phyloP scores from a whole-genome alignment of 495 filamentous ascomycete genomes.

The Pyrenula massariospora region DNA sequence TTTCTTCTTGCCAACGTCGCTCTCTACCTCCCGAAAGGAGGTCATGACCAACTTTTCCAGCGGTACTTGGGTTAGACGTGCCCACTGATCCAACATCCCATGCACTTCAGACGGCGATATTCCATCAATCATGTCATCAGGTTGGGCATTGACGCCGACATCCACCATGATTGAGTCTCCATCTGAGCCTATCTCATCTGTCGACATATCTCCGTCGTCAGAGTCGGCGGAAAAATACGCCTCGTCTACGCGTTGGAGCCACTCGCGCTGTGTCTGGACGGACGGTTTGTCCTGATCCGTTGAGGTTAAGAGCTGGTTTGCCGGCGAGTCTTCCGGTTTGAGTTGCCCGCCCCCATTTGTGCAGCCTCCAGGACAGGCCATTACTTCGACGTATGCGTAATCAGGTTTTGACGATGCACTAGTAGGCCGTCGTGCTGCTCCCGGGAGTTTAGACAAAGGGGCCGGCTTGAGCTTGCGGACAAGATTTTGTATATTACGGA shows the following conservation, averaged over 20 bases:
- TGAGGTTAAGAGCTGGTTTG: constrained; percentile 10
- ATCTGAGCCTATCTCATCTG: constrained; percentile 2
- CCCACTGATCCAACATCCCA: constrained; percentile 61
- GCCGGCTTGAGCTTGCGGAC: constrained; percentile 80
- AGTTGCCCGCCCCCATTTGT: constrained; percentile 97
- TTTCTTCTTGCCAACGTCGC: constrained; percentile 76
- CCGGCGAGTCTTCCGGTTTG: constrained; percentile 63
- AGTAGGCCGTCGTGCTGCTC: constrained; percentile 40
- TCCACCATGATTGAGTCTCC: constrained; percentile 4
- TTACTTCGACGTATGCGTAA: constrained; percentile 89
- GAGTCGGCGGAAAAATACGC: constrained; percentile 82
- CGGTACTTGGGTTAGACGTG: constrained; percentile 51
- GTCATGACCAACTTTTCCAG: constrained; percentile 70
- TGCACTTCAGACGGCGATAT: constrained; percentile 19
- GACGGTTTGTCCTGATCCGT: constrained; percentile 37
- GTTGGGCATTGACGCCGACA: constrained; percentile 5
- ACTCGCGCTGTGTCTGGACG: constrained; percentile 67
- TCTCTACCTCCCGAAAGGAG: constrained; percentile 81
- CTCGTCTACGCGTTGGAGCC: constrained; percentile 81
- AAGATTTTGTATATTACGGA: constrained; percentile 95
- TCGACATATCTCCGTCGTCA: constrained; percentile 8
- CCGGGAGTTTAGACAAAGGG: constrained; percentile 62
- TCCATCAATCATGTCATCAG: constrained; percentile 15
- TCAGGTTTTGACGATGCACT: constrained; percentile 32
- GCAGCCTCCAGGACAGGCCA: constrained; percentile 96